Evolutionary conservation across 2,329 filamentous ascomycete genomes (phyloP), one percentile per base, ranked within the genome.

Genomic region (Scedosporium dehoogii): DNA sequence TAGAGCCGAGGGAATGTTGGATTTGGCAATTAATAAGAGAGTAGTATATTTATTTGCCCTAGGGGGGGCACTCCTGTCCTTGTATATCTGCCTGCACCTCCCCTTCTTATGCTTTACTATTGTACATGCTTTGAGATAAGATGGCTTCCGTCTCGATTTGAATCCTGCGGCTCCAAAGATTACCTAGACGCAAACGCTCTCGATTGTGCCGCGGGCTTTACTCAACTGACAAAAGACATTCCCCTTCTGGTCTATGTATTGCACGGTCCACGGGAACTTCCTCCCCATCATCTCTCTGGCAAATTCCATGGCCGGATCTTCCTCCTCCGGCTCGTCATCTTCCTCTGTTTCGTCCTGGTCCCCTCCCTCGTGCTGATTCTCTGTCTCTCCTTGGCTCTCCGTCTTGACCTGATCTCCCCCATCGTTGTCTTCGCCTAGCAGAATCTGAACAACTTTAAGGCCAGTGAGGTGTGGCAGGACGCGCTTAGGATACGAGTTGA

Each of bases 181-280:
- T 23, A 27, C 38, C 27, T 59, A 44, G 57, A 59, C 57, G 27
- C 57, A 59, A 59, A 59, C 57, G 29, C 57, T 18, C 38, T 59
- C 33, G 33, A 46, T 29, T 59, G 9, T 38, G 12, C 57, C 9
- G 57, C n/a, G 16, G 38, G 57, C 38, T 38, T 46, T 59, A 59
- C 57, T 59, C 57, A 18, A 59, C 57, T 59, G 57, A n/a, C 57
- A 59, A 59, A 59, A 59, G 57, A 59, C 57, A 41, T 46, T 25
- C 57, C 38, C 27, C 57, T 59, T 59, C 57, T 59, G 57, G 57
- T 59, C 33, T 23, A 59, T 59, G 38, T 59, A 59, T 44, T 59
- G 57, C 27, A 59, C 57, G 18, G 33, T 58, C 56, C 56, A 58
- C 18, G 27, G 56, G 23, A 58, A 58, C 56, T 14, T 27, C 33